Base-by-base conservation (phyloP, 2,329 filamentous ascomycete genomes). In the Ophiostoma sp. region DNA sequence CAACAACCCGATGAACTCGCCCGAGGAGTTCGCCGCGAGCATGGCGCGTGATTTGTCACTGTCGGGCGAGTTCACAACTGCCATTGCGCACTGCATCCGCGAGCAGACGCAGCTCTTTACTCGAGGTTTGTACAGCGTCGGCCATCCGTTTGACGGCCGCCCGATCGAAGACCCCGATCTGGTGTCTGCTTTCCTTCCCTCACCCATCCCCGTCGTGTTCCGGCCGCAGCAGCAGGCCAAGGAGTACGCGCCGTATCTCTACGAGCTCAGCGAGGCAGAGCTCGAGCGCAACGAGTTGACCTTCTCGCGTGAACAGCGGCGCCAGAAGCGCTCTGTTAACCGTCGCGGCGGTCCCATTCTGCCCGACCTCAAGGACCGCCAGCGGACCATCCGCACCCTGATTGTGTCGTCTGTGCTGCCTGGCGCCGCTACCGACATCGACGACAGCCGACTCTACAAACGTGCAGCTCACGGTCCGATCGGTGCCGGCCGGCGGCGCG, bases 61-160 rank as follows among this genome's bases (percentile, higher is more conserved):
- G 22, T 94, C 93, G 0, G 96, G 96, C 76, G 96, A 99, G 81
- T 99, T 99, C 79, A 95, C 94, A 2, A 99, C 96, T 0, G 95
- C 96, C 8, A 98, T 99, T 80, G 96, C 96, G 15, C 96, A 99
- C 83, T 97, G 94, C 75, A 99, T 99, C 79, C 92, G 96, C 75
- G 96, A 99, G 82, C 96, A 99, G 82, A 91, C 92, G 55, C 96
- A 99, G 80, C 88, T 98, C 39, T 99, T 98, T 81, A 97, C 94
- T 6, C 92, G 94, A 80, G 97, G 94, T 79, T 85, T 99, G 74
- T 98, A 97, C 83, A 93, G 96, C 78, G 90, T 97, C 71, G 94
- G 95, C 2, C 95, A 99, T 83, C 92, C 94, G 33, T 99, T 99
- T 79, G 96, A 99, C 80, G 96, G 96, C 69, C 89, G 96, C 48